A percentile compares a stretch with the other conserved stretches of the same genome.
These are phyloP conservation scores for Physaria fendleri DNA, from an alignment of 345 rosid species.

Conservation along the genomic window DNA sequence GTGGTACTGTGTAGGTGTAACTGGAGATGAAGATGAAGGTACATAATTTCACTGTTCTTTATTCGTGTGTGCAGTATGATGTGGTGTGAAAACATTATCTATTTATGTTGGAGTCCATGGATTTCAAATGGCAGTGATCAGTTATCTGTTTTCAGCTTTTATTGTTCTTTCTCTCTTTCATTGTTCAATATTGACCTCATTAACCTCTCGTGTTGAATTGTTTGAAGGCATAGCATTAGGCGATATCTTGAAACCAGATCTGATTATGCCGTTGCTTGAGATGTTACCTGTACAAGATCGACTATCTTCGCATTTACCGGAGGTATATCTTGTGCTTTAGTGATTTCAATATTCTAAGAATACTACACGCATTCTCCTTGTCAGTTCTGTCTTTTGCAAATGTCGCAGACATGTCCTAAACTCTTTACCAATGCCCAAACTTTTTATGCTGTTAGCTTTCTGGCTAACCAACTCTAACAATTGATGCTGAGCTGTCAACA, in stretches of 20 bases:
- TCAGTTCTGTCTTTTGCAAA: not conserved
- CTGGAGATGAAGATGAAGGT: slow-evolving; percentile 83
- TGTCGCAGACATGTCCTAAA: slow-evolving; percentile 9
- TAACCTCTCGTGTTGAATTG: slow-evolving; percentile 3
- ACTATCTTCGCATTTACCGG: slow-evolving; percentile 71
- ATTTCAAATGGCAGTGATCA: not conserved
- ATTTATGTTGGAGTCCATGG: not conserved
- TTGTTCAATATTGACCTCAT: not conserved
- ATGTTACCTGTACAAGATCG: slow-evolving; percentile 57
- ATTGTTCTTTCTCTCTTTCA: not conserved
- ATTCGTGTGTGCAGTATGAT: not conserved
- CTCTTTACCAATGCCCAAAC: not conserved
- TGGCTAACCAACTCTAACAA: not conserved
- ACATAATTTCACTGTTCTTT: not conserved
- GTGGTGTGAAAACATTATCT: not conserved
- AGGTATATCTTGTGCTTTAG: slow-evolving; percentile 41
- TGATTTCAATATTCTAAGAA: not conserved
- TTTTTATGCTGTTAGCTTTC: not conserved
- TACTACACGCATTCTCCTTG: not conserved
- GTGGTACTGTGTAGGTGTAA: slow-evolving; percentile 41
- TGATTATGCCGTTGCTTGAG: slow-evolving; percentile 84
- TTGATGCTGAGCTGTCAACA: not conserved
- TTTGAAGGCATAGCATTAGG: slow-evolving; percentile 67
- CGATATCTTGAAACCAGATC: slow-evolving; percentile 83
- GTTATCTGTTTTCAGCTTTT: not conserved